A percentile compares a stretch with the other conserved stretches of the same genome.
Evolutionary conservation across 805 yeast species (phyloP).

Genomic region (Lachancea sp.): DNA sequence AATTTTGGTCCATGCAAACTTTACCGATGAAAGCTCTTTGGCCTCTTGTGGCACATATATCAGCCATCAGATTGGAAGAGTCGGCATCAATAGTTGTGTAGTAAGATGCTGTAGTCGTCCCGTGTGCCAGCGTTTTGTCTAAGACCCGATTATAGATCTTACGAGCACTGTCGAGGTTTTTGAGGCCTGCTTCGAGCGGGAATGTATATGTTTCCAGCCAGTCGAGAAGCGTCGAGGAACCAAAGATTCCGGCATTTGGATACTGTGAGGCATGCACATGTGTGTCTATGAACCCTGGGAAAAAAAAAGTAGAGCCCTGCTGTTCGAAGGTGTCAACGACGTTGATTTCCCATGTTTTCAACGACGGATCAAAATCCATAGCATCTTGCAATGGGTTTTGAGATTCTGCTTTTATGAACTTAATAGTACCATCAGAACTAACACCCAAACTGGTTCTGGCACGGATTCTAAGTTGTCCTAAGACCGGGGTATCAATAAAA

Average conservation of each 20-base stretch:
- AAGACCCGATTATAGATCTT: slow-evolving; percentile 63
- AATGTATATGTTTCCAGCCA: slow-evolving; percentile 88
- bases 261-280: slow-evolving; percentile 83
- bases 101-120: slow-evolving; percentile 90
- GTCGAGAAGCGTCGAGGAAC: slow-evolving; percentile 75
- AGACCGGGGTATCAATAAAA: slow-evolving; percentile 60
- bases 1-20: slow-evolving; percentile 86
- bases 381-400: slow-evolving; percentile 29
- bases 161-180: slow-evolving; percentile 47
- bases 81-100: slow-evolving; percentile 81
- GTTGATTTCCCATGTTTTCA: slow-evolving; percentile 14
- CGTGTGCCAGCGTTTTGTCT: slow-evolving; percentile 61
- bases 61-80: slow-evolving; percentile 72
- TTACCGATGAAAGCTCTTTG: slow-evolving; percentile 90
- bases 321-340: slow-evolving; percentile 27
- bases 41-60: slow-evolving; percentile 55
- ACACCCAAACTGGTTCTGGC: slow-evolving; percentile 60
- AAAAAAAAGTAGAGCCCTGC: slow-evolving; percentile 42
- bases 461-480: slow-evolving; percentile 52
- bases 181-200: slow-evolving; percentile 72
- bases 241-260: slow-evolving; percentile 78
- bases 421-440: slow-evolving; percentile 39
- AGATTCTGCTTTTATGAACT: slow-evolving; percentile 25
- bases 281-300: slow-evolving; percentile 80
- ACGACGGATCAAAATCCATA: slow-evolving; percentile 13